Base-by-base conservation (phyloP, 352 stramenopile genomes). In the Pythium aristosporum region DNA sequence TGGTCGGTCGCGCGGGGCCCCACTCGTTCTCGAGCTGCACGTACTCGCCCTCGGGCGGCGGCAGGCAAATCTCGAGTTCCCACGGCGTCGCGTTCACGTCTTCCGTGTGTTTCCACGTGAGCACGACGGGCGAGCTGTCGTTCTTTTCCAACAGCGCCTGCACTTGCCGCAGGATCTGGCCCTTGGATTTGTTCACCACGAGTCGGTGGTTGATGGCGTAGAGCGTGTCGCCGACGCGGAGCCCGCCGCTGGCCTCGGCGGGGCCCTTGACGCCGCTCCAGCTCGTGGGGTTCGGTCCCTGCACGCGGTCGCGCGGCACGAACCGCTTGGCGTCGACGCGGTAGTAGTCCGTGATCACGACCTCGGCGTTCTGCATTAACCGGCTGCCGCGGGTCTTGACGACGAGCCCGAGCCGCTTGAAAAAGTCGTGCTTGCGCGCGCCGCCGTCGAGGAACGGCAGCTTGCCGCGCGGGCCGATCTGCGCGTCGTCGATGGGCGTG, bases 141-240 rank as follows among this genome's bases (percentile, higher is more conserved):
- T 75, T 85, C 64, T 92, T 95, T 59, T 88, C 82, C 41, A 89
- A 66, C 57, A 90, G 69, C 59, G 82, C 76, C 66, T 85, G 81
- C 54, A 95, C 89, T 65, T 93, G 81, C 67, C 84, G 77, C 51
- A 95, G 71, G 56, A 95, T 83, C 59, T 95, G 86, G 15, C 84
- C 80, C 67, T 85, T 88, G 49, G 82, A 89, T 69, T 93, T 93
- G 74, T 95, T 95, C 61, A 92, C 82, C 15, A 95, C 82, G n/a
- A 92, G 79, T 61, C 81, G 76, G 58, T 92, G 82, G 73, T 95
- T 95, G 60, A 95, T 88, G 39, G 86, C 83, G 67, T 95, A 93
- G 41, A 95, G 75, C 47, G 81, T 88, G 68, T 95, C 86, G 21
- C 86, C 84, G 6, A 85, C 71, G 53, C 86, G 84, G n/a, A 95